Percentiles rank a stretch among this genome's conserved stretches.
phyloP scores from a whole-genome alignment of 2,329 filamentous ascomycete species.

The Hypoxylon sp. region DNA sequence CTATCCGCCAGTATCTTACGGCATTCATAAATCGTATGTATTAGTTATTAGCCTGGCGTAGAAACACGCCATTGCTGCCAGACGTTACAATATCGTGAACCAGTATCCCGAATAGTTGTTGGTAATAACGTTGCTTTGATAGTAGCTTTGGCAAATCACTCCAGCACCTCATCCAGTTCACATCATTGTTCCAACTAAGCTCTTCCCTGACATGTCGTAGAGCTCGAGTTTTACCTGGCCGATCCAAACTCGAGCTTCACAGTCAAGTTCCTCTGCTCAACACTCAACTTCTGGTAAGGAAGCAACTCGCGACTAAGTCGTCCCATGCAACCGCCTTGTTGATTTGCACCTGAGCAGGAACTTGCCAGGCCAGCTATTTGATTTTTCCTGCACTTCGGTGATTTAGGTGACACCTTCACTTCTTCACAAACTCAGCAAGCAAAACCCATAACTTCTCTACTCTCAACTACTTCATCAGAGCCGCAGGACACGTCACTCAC shows the following conservation, averaged over 20 bases:
- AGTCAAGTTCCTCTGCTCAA: neutral
- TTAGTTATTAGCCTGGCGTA: neutral
- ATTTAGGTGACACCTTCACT: neutral
- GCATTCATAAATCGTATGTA: neutral
- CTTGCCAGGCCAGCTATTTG: neutral
- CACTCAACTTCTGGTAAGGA: neutral
- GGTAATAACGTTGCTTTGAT: neutral
- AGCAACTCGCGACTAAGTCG: neutral
- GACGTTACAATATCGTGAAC: neutral
- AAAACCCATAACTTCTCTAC: neutral
- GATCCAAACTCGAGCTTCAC: too few relatives aligned
- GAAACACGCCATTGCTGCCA: neutral
- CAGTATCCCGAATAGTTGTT: neutral
- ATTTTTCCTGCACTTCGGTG: too few relatives aligned
- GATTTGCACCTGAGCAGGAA: neutral
- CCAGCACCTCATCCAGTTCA: neutral
- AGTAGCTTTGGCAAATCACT: neutral
- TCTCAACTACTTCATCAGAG: neutral
- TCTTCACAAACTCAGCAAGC: neutral
- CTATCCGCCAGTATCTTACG: neutral
- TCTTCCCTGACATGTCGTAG: neutral
- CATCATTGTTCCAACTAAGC: neutral
- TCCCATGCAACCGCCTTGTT: neutral
- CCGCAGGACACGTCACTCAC: neutral
- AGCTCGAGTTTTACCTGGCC: too few relatives aligned